A percentile compares a stretch with the other conserved stretches of the same genome.
Conservation (phyloP, 306 rosid genomes). For the Sicyos edulis region DNA sequence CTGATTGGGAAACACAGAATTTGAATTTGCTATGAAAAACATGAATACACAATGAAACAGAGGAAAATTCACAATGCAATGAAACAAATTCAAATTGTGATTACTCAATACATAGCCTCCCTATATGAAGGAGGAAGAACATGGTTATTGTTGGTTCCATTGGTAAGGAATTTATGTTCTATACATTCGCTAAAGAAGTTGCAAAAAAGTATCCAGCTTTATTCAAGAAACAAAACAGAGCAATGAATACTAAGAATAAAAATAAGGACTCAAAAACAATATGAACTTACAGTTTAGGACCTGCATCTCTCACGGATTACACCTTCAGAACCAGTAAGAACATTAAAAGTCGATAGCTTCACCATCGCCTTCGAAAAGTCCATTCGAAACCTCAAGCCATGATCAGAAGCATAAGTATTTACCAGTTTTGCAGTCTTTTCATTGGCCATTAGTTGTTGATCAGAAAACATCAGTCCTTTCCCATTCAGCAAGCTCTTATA, state of each 20-base stretch:
- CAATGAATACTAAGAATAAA: neutral
- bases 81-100: neutral
- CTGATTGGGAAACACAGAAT: too few species aligned
- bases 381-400: constrained; percentile 63
- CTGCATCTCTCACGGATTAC: constrained; percentile 27
- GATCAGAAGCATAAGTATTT: constrained; percentile 66
- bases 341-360: constrained; percentile 58
- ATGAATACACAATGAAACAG: too few species aligned
- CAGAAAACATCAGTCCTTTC: constrained; percentile 73
- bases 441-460: constrained; percentile 72
- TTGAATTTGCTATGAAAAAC: too few species aligned
- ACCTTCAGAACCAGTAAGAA: constrained; percentile 34
- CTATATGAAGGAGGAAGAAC: neutral
- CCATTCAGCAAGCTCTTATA: constrained; percentile 55
- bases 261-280: neutral
- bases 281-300: neutral
- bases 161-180: neutral
- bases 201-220: neutral
- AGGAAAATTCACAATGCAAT: too few species aligned
- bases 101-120: neutral
- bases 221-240: constrained; percentile 4
- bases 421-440: constrained; percentile 55
- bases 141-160: neutral
- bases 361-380: constrained; percentile 65
- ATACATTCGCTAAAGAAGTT: neutral